These are phyloP conservation scores for Phaeophleospora eucalypticola DNA, from an alignment of 2,329 filamentous ascomycete species.

Conservation along the genomic window DNA sequence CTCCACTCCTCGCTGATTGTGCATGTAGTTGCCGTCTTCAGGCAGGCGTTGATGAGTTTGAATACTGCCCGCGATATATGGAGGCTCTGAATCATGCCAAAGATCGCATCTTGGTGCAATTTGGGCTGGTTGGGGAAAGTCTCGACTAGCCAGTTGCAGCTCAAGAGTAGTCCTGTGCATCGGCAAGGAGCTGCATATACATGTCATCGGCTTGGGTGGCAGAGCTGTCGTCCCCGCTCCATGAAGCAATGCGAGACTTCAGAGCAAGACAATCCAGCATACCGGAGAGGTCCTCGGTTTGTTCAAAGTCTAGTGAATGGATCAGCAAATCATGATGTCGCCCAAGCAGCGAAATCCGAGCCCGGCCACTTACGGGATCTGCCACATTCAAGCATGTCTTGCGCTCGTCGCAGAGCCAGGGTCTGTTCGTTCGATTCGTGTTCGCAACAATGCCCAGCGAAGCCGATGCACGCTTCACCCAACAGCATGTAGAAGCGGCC, in stretches of 20 bases:
- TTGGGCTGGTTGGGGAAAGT: no score
- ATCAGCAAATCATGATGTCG: no score
- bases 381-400: slow-evolving; percentile 28
- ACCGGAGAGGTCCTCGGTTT: slow-evolving; percentile 62
- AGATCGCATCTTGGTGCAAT: no score
- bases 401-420: slow-evolving; percentile 25
- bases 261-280: slow-evolving; percentile 79
- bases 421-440: slow-evolving; percentile 24
- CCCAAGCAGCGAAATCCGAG: no score
- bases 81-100: no score
- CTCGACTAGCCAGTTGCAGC: no score
- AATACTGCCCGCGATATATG: no score
- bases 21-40: no score
- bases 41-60: no score
- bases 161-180: no score
- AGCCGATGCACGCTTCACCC: slow-evolving; percentile 73
- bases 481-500: slow-evolving; percentile 34
- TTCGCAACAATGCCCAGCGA: slow-evolving; percentile 56
- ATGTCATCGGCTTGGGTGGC: slow-evolving; percentile 21
- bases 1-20: no score
- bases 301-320: slow-evolving; percentile 63
- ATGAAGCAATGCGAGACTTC: slow-evolving; percentile 71
- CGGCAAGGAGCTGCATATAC: slow-evolving; percentile 19
- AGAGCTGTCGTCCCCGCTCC: slow-evolving; percentile 54
- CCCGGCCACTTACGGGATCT: slow-evolving; percentile 30